These are phyloP conservation scores for Clavulina sp. DNA, from an alignment of 768 basidiomycete genomes.

Conservation along the genomic window DNA sequence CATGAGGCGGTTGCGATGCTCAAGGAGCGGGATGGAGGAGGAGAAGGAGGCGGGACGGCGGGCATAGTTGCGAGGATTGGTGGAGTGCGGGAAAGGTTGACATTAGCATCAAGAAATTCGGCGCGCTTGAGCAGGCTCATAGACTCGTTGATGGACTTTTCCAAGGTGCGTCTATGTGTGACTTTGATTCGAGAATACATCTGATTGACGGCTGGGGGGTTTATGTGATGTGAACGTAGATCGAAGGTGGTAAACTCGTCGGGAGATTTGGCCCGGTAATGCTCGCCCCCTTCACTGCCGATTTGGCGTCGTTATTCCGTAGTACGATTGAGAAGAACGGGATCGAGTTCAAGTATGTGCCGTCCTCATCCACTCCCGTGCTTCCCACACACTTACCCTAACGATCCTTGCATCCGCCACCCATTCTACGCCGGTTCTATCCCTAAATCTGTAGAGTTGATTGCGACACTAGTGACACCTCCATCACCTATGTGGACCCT, in stretches of 20 bases:
- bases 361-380: too few relatives aligned
- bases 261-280: slow-evolving; percentile 20
- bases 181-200: too few relatives aligned
- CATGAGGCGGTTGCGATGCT: slow-evolving; percentile 11
- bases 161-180: slow-evolving; percentile 15
- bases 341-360: slow-evolving; percentile 10
- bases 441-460: slow-evolving; percentile 15
- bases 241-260: slow-evolving; percentile 10
- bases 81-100: slow-evolving; percentile 12
- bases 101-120: slow-evolving; percentile 17
- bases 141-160: slow-evolving; percentile 25
- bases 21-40: slow-evolving; percentile 11
- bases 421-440: neutral
- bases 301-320: slow-evolving; percentile 22
- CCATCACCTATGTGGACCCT: slow-evolving; percentile 18
- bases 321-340: slow-evolving; percentile 19
- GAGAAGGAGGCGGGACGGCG: too few relatives aligned
- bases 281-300: slow-evolving; percentile 18
- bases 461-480: slow-evolving; percentile 13
- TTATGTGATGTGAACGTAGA: too few relatives aligned
- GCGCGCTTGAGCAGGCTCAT: slow-evolving; percentile 21
- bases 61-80: too few relatives aligned
- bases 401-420: too few relatives aligned
- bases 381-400: too few relatives aligned
- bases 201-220: too few relatives aligned